Base-by-base conservation (phyloP, 1,284 basidiomycete genomes). In the Pyrrhoderma lamaoense region DNA sequence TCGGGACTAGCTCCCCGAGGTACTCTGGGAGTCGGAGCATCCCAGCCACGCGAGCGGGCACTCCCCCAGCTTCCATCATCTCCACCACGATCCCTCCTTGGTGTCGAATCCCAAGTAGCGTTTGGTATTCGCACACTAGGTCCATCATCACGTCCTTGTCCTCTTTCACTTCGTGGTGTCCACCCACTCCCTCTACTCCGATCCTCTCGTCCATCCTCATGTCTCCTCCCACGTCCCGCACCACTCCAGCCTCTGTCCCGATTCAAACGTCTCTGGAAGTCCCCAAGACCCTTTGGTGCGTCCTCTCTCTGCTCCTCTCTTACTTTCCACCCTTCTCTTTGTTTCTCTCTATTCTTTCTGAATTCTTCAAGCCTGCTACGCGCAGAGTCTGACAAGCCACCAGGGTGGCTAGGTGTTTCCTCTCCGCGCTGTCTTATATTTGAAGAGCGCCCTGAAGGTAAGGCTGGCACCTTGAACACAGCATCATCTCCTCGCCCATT, bases 361-460 rank as follows among this genome's bases (percentile, higher is more conserved):
- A 88, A 70, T 55, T 93, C 92, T 50, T 93, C 91, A 25, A 96
- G 66, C 54, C 77, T 70, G 58, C 76, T 74, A 22, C 82, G 73
- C 8, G 85, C 91, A 1, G 72, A 68, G 22, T 91, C 85, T 0
- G 88, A 88, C 25, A 97, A 70, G 9, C 93, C 94, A 44, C 89
- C 86, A 1, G 89, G 85, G 64, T 94, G 89, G n/a, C 93, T 94
- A 0, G 93, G 93, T 0, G 93, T 97, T 59, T 95, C 93, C 58
- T 89, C 87, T 0, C 83, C 88, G 58, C 86, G 72, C 55, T 89
- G 82, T 9, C 93, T 79, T 1, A 76, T 65, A 59, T 85, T 79
- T 36, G 70, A 71, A 11, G 71, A 67, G 42, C 81, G 75, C 14
- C 75, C 67, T 50, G 74, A 70, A 52, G 87, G 88, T 8, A 93